A percentile compares a stretch with the other conserved stretches of the same genome.
phyloP scores from a whole-genome alignment of 176 grass and related monocot genomes.

The Cocos nucifera region DNA sequence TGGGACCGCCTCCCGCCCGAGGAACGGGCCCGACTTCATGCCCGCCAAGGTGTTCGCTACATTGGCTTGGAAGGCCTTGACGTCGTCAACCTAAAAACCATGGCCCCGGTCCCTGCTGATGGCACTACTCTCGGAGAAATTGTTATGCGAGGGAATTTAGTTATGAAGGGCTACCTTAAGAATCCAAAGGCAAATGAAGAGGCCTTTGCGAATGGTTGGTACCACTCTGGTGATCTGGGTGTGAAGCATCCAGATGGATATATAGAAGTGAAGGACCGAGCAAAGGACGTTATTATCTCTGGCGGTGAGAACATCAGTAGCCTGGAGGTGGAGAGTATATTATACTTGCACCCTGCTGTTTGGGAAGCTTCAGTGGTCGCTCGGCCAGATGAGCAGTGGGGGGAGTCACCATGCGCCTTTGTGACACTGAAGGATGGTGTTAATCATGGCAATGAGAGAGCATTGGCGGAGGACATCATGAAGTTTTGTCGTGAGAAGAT shows the following conservation, averaged over 20 bases:
- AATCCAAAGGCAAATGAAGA: conserved; percentile 16
- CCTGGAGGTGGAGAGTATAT: conserved; percentile 26
- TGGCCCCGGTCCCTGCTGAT: conserved; percentile 24
- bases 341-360: conserved; percentile 22
- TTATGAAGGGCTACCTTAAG: conserved; percentile 38
- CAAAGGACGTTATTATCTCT: conserved; percentile 25
- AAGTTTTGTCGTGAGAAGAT: conserved; percentile 67
- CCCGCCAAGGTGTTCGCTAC: conserved; percentile 26
- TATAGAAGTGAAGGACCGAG: conserved; percentile 27
- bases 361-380: conserved; percentile 26
- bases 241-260: conserved; percentile 28
- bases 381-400: conserved; percentile 24
- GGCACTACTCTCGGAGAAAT: conserved; percentile 29
- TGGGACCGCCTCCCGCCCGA: conserved; percentile 23
- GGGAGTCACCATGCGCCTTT: conserved; percentile 35
- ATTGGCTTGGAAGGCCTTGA: conserved; percentile 21
- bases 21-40: conserved; percentile 7
- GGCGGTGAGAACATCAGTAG: conserved; percentile 40
- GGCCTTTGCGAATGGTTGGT: conserved; percentile 30
- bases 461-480: conserved; percentile 51
- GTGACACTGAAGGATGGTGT: conserved; percentile 43
- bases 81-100: conserved; percentile 16
- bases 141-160: conserved; percentile 22
- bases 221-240: conserved; percentile 23
- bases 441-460: conserved; percentile 28